Conservation (phyloP, 2,329 filamentous ascomycete genomes). For the Dactylellina leptospora region DNA sequence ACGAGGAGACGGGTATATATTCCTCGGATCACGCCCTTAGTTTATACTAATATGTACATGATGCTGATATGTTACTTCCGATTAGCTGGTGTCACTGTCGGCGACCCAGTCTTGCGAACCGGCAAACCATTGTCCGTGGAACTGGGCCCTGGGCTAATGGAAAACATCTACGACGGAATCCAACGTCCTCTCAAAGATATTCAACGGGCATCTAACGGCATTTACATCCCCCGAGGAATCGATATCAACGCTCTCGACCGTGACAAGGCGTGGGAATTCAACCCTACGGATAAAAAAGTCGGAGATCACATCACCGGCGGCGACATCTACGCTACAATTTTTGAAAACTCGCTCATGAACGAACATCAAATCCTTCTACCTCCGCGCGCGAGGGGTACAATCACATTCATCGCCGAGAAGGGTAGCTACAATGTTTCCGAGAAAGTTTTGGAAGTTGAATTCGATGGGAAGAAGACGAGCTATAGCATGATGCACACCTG, state of each 20-base stretch:
- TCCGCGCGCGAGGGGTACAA: constrained; percentile 86
- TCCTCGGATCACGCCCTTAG: not conserved
- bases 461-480: constrained; percentile 92
- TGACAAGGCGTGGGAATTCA: constrained; percentile 95
- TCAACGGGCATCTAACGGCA: constrained; percentile 77
- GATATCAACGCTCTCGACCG: constrained; percentile 86
- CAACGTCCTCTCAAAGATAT: constrained; percentile 92
- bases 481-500: constrained; percentile 99
- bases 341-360: constrained; percentile 92
- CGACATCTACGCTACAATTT: constrained; percentile 93
- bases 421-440: constrained; percentile 93
- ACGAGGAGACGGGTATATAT: constrained; percentile 88
- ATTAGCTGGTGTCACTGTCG: constrained; percentile 95
- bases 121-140: constrained; percentile 97
- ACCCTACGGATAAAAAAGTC: constrained; percentile 82
- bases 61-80: constrained; percentile 54
- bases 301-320: constrained; percentile 97
- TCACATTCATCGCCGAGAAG: constrained; percentile 87
- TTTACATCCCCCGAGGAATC: constrained; percentile 98
- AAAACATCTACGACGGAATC: constrained; percentile 99
- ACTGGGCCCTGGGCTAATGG: constrained; percentile 93
- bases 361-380: constrained; percentile 94
- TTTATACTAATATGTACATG: not conserved
- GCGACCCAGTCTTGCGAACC: constrained; percentile 88
- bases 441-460: constrained; percentile 94